Base-by-base conservation (phyloP, 1,139 yeast genomes). In the Starmera stellimalicola region DNA sequence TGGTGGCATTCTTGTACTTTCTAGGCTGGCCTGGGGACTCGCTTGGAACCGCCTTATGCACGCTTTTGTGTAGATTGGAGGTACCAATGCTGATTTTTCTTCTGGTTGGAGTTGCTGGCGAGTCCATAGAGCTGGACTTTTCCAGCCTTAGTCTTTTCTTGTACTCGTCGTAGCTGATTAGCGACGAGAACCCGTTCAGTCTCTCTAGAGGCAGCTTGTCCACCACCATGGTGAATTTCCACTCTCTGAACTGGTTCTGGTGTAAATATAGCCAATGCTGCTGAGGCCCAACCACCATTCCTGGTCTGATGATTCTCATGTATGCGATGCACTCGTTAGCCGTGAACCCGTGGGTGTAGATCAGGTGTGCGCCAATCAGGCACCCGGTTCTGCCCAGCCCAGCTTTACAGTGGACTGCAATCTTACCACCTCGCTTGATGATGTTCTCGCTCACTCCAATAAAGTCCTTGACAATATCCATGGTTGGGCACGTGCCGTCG, bases 221-320 rank as follows among this genome's bases (percentile, higher is more conserved):
- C 37, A 84, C 58, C n/a, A 77, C 74, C 95, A 84, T 87, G 7
- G 96, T 87, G 49, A 79, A 82, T 54, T 88, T 73, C 97, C 98
- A 91, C 48, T 87, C 95, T 48, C 96, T 71, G 58, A 91, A 91
- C 47, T 87, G 95, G 55, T 87, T 81, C 58, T 91, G 98, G 55
- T 91, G 95, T 46, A 91, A 70, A 52, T 91, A 93, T 36, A 91
- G 67, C 98, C 98, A 91, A 60, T 91, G 98, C 54, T 91, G 98
- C 57, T 91, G 98, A 3, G 98, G 98, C 0, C 98, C 98, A 25
- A 91, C 98, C 12, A 91, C 97, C 98, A 91, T 91, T 22, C 98
- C 98, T 0, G 98, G 98, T 45, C 98, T 73, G 44, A 91, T 69
- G 73, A 91, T 83, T 55, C 98, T 72, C 93, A 91, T 83, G 52